Percentiles rank a stretch among this genome's conserved stretches.
phyloP scores from a whole-genome alignment of 2,329 filamentous ascomycete genomes.

The Uncinocarpus reesii region DNA sequence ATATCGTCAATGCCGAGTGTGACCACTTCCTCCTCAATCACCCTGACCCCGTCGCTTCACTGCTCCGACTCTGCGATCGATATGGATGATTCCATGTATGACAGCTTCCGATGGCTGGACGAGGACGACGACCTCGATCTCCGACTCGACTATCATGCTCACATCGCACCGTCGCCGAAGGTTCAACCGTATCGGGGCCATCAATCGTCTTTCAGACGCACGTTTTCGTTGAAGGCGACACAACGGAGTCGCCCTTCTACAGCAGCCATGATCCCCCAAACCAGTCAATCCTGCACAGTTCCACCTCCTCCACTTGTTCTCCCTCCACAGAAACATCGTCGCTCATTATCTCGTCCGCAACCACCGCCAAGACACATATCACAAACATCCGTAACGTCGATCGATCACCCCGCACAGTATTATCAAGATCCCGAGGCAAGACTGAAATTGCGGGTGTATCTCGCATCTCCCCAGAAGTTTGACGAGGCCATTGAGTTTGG shows the following conservation, averaged over 20 bases:
- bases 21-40: constrained; percentile 18
- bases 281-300: constrained; percentile 22
- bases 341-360: constrained; percentile 33
- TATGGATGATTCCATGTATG: constrained; percentile 49
- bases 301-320: constrained; percentile 22
- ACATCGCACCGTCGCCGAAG: constrained; percentile 41
- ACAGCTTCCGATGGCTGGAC: constrained; percentile 64
- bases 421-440: constrained; percentile 86
- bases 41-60: constrained; percentile 18
- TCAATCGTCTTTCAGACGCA: constrained; percentile 54
- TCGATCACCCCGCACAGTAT: constrained; percentile 65
- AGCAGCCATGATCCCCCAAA: constrained; percentile 32
- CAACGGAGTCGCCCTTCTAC: constrained; percentile 45
- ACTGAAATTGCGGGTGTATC: constrained; percentile 71
- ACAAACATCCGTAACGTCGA: constrained; percentile 43
- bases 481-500: constrained; percentile 92
- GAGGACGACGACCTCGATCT: constrained; percentile 58
- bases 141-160: constrained; percentile 58
- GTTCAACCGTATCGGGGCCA: constrained; percentile 12
- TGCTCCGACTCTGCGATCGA: constrained; percentile 27
- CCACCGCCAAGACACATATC: constrained; percentile 40
- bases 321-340: constrained; percentile 28
- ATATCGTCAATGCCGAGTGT: constrained; percentile 14
- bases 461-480: constrained; percentile 86
- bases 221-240: constrained; percentile 59